Evolutionary conservation across 306 rosid genomes (phyloP), one percentile per base, ranked within the genome.

Genomic region (Inga laurina): DNA sequence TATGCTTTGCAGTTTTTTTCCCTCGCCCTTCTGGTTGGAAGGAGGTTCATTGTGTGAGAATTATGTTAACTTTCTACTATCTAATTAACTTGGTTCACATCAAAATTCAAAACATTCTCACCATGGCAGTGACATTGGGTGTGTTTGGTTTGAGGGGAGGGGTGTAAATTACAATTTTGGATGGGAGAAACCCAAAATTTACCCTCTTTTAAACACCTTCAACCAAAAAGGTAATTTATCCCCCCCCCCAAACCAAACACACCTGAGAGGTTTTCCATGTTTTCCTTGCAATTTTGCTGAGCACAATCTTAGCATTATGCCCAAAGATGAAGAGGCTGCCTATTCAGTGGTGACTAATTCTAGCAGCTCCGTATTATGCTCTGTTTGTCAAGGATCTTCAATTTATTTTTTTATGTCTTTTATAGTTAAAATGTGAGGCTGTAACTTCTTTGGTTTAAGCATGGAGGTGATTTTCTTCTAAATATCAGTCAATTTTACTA

Each of bases 391-490:
- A 57, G 27, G 30, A 7, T 57, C 64, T n/a, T 57, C 64, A 57
- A 57, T 57, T 57, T 7, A 8, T 15, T 4, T n/a, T 6, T 21
- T 54, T 54, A 18, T 54, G 19, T 2, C 13, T 21, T n/a, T 57
- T n/a, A 57, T 57, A 5, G 30, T 57, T 57, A 27, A 77, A 62
- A 44, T 10, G n/a, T n/a, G 32, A 78, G 45, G 56, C 34, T 5
- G 74, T 3, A 8, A 43, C 39, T n/a, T 61, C 30, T 44, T 8
- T 5, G 44, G 59, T 46, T 30, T 45, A 27, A 78, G 61, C 21
- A 24, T 64, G 52, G 72, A 62, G 44, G 27, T 76, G 52, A n/a
- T 76, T n/a, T 37, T 56, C 51, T n/a, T 48, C 78, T 52, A 24
- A 7, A 19, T 34, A 75, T 54, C 27, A 3, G 30, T 72, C 62